Conservation (phyloP, 176 grass and related monocot species). For the Hordeum marinum region DNA sequence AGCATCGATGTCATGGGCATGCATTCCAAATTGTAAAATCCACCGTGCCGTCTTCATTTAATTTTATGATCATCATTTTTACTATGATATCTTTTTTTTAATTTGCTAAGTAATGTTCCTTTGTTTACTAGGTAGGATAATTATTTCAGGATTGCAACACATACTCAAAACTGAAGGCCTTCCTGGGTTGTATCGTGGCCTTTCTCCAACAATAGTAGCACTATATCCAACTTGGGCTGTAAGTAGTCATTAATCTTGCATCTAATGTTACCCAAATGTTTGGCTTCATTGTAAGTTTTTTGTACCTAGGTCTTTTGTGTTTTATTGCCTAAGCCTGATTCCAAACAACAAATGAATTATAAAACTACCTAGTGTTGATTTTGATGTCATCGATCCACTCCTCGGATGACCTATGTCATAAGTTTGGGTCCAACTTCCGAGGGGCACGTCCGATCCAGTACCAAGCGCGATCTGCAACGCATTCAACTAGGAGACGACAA, state of each 20-base stretch:
- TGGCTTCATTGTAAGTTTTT: neutral
- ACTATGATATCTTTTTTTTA: neutral
- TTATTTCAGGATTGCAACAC: conserved; percentile 69
- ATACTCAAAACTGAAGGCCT: conserved; percentile 82
- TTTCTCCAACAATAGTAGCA: conserved; percentile 83
- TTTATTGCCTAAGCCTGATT: neutral
- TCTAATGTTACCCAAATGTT: neutral
- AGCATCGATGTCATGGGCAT: neutral
- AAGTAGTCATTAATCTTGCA: conserved; percentile 36
- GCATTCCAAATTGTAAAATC: neutral
- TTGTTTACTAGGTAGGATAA: conserved; percentile 59
- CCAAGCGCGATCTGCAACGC: no score
- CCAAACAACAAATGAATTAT: neutral
- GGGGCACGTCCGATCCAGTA: no score
- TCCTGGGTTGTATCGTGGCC: conserved; percentile 77
- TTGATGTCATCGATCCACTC: no score
- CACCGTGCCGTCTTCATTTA: neutral
- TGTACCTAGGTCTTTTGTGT: neutral
- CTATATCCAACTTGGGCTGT: conserved; percentile 85
- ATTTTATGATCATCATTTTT: conserved; percentile 9
- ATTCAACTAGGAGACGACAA: no score
- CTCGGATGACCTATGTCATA: no score
- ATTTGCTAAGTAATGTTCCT: conserved; percentile 18
- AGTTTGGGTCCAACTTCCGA: no score
- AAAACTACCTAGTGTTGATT: neutral